A percentile compares a stretch with the other conserved stretches of the same genome.
phyloP scores from a whole-genome alignment of 148 eudicot genomes.

The Polygonum aviculare region DNA sequence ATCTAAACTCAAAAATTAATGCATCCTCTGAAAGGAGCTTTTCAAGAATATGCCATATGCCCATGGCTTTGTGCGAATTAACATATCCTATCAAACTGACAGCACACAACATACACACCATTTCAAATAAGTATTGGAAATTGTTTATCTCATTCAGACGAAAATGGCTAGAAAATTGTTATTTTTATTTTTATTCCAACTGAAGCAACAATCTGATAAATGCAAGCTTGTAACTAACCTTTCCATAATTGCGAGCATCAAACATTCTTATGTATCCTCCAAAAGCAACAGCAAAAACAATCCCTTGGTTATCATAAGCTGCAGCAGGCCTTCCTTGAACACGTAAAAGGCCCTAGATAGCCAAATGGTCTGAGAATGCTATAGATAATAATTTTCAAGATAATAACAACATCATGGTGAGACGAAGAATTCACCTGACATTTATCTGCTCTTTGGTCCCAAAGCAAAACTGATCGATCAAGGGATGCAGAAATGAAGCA shows the following conservation, averaged over 20 bases:
- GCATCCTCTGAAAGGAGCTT: not conserved
- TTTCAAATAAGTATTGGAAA: not conserved
- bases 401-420: not conserved
- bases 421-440: conserved; percentile 52
- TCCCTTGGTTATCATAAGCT: conserved; percentile 94
- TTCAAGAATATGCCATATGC: not conserved
- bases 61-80: not conserved
- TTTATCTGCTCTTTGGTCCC: conserved; percentile 98
- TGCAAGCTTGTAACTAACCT: conserved; percentile 37
- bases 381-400: not conserved
- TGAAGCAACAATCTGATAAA: not conserved
- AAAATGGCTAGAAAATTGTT: not conserved
- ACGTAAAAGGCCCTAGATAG: conserved; percentile 73
- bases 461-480: conserved; percentile 84
- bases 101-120: not conserved
- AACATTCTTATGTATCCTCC: conserved; percentile 88
- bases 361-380: not conserved
- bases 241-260: conserved; percentile 84
- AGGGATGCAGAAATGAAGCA: conserved; percentile 83
- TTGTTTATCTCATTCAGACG: not conserved
- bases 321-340: conserved; percentile 97
- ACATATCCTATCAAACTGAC: not conserved
- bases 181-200: not conserved
- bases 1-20: not conserved
- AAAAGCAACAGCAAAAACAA: conserved; percentile 88